A percentile compares a stretch with the other conserved stretches of the same genome.
phyloP scores from a whole-genome alignment of 768 basidiomycete species.

The Boletus pseudopeckii region DNA sequence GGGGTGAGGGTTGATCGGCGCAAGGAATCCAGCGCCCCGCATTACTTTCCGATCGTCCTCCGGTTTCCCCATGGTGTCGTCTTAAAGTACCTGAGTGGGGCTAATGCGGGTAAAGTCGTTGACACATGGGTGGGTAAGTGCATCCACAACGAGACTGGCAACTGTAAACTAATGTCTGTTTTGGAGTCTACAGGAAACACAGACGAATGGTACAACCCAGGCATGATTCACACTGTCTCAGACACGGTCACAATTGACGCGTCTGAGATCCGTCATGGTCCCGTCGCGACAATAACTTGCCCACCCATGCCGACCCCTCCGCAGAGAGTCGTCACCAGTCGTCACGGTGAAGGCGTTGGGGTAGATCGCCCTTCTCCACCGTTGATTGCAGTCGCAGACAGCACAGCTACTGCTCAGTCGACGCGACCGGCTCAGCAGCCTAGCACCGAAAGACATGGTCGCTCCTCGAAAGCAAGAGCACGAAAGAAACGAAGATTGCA shows the following conservation, averaged over 20 bases:
- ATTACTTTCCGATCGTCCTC: conserved; percentile 40
- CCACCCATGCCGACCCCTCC: background rate
- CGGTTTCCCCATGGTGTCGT: conserved; percentile 42
- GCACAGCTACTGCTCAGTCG: background rate
- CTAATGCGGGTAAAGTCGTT: conserved; percentile 28
- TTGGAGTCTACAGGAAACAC: conserved; percentile 8
- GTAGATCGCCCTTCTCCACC: background rate
- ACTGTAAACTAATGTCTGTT: background rate
- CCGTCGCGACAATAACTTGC: background rate
- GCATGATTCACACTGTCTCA: conserved; percentile 10
- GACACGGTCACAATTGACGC: conserved; percentile 9
- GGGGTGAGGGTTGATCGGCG: conserved; percentile 37
- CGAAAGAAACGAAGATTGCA: conserved; percentile 17
- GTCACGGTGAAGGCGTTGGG: background rate
- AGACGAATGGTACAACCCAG: conserved; percentile 28
- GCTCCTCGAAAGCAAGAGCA: background rate
- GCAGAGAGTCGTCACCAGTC: background rate
- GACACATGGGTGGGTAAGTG: conserved; percentile 43
- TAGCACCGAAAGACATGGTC: background rate
- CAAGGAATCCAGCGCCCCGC: conserved; percentile 24
- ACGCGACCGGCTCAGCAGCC: background rate
- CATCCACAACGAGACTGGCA: background rate
- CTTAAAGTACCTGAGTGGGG: conserved; percentile 36
- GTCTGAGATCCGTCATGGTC: background rate
- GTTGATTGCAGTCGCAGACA: background rate